Percentiles rank a stretch among this genome's conserved stretches.
Conservation (phyloP, 208 protist species). For the Histomonas meleagridis region DNA sequence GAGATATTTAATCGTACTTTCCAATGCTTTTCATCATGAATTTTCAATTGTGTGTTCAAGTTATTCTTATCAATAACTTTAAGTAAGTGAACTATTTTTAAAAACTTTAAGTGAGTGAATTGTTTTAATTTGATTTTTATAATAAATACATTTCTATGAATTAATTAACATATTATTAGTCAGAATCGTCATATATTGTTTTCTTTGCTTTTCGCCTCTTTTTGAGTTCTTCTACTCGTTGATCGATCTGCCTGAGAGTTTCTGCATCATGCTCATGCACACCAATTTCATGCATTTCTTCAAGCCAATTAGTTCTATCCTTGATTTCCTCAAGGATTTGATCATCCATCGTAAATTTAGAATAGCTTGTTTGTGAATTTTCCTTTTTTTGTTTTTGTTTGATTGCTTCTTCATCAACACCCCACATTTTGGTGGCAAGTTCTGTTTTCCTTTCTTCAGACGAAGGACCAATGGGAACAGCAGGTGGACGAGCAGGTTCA, state of each 20-base stretch:
- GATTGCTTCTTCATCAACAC: slow-evolving; percentile 12
- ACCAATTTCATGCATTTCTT: slow-evolving; percentile 24
- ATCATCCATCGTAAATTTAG: slow-evolving; percentile 28
- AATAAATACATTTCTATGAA: no score
- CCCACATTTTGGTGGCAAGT: neutral
- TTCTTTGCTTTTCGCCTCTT: neutral
- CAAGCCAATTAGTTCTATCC: neutral
- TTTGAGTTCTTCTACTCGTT: neutral
- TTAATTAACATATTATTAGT: no score
- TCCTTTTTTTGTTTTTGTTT: neutral
- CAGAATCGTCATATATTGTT: no score
- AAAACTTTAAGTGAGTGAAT: no score
- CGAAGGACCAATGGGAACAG: neutral
- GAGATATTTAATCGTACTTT: no score
- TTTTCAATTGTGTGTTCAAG: no score
- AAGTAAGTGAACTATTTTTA: no score
- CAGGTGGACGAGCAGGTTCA: neutral
- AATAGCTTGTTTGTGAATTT: neutral
- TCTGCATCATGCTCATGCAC: slow-evolving; percentile 30
- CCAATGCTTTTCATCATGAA: no score
- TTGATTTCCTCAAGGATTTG: slow-evolving; percentile 23
- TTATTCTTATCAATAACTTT: no score
- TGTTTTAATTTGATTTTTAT: no score
- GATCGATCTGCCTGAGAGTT: slow-evolving; percentile 7
- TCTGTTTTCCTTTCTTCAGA: neutral